Percentiles rank a stretch among this genome's conserved stretches.
These are phyloP conservation scores for Dunaliella primolecta DNA, from an alignment of 139 green algal genomes.

Conservation along the genomic window DNA sequence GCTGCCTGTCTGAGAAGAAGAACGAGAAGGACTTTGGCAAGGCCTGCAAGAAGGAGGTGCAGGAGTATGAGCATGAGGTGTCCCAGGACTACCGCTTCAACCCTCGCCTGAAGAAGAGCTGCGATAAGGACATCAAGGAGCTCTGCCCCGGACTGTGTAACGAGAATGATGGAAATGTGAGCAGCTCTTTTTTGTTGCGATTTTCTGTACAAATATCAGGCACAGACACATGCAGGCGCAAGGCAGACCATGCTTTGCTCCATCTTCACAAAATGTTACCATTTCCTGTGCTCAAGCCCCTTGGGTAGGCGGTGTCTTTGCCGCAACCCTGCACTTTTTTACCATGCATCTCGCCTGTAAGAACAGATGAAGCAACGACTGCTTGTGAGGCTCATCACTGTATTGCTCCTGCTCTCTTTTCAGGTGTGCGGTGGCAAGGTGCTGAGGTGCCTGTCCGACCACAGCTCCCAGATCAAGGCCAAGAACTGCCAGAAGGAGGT, in stretches of 20 bases:
- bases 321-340: no score
- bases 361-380: no score
- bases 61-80: slow-evolving; percentile 55
- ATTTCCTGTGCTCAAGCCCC: no score
- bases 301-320: no score
- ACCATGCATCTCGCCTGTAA: no score
- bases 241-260: no score
- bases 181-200: no score
- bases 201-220: no score
- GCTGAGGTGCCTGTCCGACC: slow-evolving; percentile 79
- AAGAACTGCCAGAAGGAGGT: slow-evolving; percentile 77
- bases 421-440: slow-evolving; percentile 76
- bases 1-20: slow-evolving; percentile 69
- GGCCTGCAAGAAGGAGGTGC: slow-evolving; percentile 72
- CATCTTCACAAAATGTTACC: no score
- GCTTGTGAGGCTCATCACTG: no score
- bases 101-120: slow-evolving; percentile 72
- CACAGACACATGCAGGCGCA: no score
- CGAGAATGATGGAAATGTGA: slow-evolving; percentile 26
- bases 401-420: no score
- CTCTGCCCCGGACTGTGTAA: slow-evolving; percentile 65
- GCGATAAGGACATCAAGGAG: slow-evolving; percentile 63
- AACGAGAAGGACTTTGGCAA: slow-evolving; percentile 59
- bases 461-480: slow-evolving; percentile 59
- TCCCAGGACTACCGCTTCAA: slow-evolving; percentile 85